A percentile compares a stretch with the other conserved stretches of the same genome.
Conservation (phyloP, 23 red algal species). For the Cyanidiococcus yangmingshanensis region DNA sequence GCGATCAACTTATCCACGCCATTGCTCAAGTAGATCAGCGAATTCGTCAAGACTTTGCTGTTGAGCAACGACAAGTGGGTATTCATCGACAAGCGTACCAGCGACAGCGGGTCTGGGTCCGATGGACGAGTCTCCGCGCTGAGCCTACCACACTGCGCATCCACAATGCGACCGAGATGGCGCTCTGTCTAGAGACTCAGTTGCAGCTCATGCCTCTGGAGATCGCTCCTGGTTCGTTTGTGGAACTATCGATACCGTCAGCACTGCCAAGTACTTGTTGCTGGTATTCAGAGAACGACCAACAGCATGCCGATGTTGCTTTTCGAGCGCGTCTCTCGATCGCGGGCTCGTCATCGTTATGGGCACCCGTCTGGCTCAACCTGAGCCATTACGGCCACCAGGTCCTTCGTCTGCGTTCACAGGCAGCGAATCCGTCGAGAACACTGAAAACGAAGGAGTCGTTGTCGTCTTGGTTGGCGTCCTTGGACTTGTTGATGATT, state of each 20-base stretch:
- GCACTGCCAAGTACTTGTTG: background rate
- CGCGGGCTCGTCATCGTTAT: background rate
- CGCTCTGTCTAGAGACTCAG: background rate
- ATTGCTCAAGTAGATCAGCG: background rate
- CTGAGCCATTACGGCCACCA: background rate
- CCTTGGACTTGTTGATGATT: background rate
- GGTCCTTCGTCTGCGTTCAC: background rate
- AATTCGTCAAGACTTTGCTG: background rate
- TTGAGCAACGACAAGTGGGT: background rate
- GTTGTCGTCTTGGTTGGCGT: background rate
- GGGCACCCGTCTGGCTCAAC: background rate
- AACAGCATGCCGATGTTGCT: background rate
- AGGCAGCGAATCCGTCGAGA: background rate
- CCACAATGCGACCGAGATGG: constrained; percentile 10
- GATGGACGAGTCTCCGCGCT: background rate
- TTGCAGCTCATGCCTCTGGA: background rate
- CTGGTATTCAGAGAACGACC: background rate
- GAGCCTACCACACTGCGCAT: background rate
- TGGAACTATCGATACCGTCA: background rate
- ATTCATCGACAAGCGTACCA: background rate
- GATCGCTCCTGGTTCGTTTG: background rate
- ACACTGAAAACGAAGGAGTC: background rate
- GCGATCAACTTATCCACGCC: background rate
- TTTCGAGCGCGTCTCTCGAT: background rate
- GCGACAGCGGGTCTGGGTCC: background rate